Percentiles rank a stretch among this genome's conserved stretches.
phyloP scores from a whole-genome alignment of 2,329 filamentous ascomycete genomes.

The Coniochaeta sp. region DNA sequence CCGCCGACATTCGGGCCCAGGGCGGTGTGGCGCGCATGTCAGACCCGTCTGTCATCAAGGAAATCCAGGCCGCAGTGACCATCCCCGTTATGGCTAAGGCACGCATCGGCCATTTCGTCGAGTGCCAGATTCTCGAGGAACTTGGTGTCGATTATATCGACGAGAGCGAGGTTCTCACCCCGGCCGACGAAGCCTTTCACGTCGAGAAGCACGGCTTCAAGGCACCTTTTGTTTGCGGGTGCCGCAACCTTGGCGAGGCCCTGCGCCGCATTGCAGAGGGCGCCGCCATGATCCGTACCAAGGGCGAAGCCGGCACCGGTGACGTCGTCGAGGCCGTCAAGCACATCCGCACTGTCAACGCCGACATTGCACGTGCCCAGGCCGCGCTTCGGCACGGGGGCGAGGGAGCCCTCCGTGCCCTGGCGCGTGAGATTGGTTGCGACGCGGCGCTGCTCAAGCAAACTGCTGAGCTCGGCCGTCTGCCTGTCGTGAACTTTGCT shows the following conservation, averaged over 20 bases:
- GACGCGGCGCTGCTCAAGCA: constrained; percentile 75
- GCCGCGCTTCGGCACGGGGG: constrained; percentile 56
- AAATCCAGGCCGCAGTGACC: constrained; percentile 90
- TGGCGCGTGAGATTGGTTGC: constrained; percentile 74
- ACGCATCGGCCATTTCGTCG: constrained; percentile 93
- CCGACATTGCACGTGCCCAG: constrained; percentile 73
- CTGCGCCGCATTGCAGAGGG: constrained; percentile 86
- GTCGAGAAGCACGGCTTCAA: constrained; percentile 80
- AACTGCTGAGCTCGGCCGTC: constrained; percentile 76
- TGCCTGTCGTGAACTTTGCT: constrained; percentile 96
- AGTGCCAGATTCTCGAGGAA: constrained; percentile 95
- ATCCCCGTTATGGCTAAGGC: constrained; percentile 99
- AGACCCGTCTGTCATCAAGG: constrained; percentile 87
- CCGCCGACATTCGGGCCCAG: constrained; percentile 86
- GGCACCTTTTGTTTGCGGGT: constrained; percentile 92
- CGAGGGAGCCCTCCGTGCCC: constrained; percentile 50
- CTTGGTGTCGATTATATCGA: constrained; percentile 97
- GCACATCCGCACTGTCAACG: constrained; percentile 88
- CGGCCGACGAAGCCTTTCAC: constrained; percentile 84
- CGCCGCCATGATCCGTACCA: constrained; percentile 97
- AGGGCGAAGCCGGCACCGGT: constrained; percentile 94
- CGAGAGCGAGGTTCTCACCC: constrained; percentile 94
- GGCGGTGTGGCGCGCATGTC: constrained; percentile 97
- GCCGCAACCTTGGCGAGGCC: constrained; percentile 88
- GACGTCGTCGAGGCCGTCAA: constrained; percentile 95